phyloP scores from a whole-genome alignment of 345 rosid genomes.

The Eucalyptus globulus region DNA sequence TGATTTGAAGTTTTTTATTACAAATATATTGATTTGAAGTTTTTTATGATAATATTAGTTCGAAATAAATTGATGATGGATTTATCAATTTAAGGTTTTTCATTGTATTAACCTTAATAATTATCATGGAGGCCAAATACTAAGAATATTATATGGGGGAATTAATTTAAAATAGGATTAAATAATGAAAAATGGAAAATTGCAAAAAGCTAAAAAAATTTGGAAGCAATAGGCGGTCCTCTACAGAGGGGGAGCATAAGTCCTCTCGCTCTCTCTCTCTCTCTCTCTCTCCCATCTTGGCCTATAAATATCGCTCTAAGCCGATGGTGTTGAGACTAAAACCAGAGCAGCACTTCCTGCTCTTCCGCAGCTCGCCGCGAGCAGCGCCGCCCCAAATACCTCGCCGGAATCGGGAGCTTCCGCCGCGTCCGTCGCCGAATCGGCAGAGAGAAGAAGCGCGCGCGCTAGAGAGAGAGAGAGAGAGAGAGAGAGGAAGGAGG shows the following conservation, averaged over 20 bases:
- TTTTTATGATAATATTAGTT: too few relatives aligned
- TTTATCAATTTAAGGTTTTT: too few relatives aligned
- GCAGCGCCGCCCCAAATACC: neutral
- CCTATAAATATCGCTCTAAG: neutral
- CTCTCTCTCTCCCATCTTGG: neutral
- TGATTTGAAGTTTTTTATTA: rapidly evolving
- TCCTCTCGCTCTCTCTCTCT: neutral
- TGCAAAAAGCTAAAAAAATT: neutral
- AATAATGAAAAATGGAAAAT: neutral
- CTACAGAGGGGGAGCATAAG: neutral
- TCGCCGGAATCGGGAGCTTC: neutral
- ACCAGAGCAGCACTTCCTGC: neutral
- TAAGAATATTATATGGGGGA: neutral
- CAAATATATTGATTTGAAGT: rapidly evolving
- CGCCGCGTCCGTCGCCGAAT: neutral
- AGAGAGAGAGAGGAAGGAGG: neutral
- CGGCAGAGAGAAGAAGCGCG: neutral
- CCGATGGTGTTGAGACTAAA: neutral
- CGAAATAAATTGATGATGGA: rapidly evolving
- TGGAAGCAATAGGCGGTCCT: neutral
- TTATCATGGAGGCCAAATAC: neutral
- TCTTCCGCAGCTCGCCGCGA: neutral
- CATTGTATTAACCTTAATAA: too few relatives aligned
- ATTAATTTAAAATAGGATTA: neutral
- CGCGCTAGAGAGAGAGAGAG: neutral